phyloP scores from a whole-genome alignment of 371 early-diverging fungal genomes.

The Rhizopus microsporus region DNA sequence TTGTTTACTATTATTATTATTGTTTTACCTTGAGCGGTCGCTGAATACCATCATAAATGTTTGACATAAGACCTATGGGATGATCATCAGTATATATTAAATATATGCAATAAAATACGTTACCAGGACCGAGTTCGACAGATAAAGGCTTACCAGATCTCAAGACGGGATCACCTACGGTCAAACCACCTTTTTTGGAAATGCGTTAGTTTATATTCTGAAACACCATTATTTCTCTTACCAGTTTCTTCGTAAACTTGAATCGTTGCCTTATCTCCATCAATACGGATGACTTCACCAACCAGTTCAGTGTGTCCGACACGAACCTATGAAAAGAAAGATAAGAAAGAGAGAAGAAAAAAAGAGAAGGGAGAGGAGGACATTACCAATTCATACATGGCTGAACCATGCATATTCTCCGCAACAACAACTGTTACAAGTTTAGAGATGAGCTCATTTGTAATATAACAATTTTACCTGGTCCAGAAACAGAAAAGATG shows the following conservation, averaged over 20 bases:
- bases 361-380: background rate
- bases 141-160: slow-evolving; percentile 98
- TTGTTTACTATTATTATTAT: slow-evolving; percentile 4
- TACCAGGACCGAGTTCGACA: slow-evolving; percentile 99
- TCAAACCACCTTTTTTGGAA: slow-evolving; percentile 83
- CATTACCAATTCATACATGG: slow-evolving; percentile 98
- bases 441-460: background rate
- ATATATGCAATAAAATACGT: background rate
- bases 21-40: slow-evolving; percentile 87
- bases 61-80: slow-evolving; percentile 85
- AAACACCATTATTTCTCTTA: slow-evolving; percentile 35
- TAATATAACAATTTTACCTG: slow-evolving; percentile 66
- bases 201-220: slow-evolving; percentile 13
- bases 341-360: slow-evolving; percentile 1
- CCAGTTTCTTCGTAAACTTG: slow-evolving; percentile 99
- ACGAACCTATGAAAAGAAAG: slow-evolving; percentile 70
- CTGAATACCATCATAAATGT: slow-evolving; percentile 99
- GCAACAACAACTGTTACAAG: slow-evolving; percentile 90
- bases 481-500: slow-evolving; percentile 98
- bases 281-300: slow-evolving; percentile 99
- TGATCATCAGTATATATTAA: background rate
- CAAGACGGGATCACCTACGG: slow-evolving; percentile 98
- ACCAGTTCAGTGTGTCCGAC: slow-evolving; percentile 98
- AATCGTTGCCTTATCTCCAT: slow-evolving; percentile 98
- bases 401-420: slow-evolving; percentile 98